phyloP scores from a whole-genome alignment of 257 asterid species.

The Jacaranda copaia region DNA sequence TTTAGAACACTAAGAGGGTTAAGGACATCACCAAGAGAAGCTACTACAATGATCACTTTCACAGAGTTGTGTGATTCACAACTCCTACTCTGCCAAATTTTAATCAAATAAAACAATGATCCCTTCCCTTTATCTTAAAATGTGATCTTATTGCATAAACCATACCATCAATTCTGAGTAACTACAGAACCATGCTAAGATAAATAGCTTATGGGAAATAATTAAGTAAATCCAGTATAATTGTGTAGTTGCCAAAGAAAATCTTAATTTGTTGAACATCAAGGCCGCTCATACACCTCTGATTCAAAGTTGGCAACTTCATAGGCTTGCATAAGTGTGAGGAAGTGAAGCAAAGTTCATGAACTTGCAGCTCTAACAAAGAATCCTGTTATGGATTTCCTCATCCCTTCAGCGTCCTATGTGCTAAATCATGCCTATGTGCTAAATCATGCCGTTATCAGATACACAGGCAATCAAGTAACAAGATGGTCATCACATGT shows the following conservation, averaged over 20 bases:
- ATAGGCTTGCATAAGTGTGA: too few species aligned
- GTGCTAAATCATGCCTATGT: neutral
- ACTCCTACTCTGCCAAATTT: neutral
- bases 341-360: too few species aligned
- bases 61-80: neutral
- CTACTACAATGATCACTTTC: neutral
- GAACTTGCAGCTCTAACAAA: too few species aligned
- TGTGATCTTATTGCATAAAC: neutral
- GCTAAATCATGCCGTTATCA: neutral
- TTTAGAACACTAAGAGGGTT: neutral
- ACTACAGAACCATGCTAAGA: neutral
- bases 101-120: neutral
- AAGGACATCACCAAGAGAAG: slow-evolving; percentile 6
- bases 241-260: too few species aligned
- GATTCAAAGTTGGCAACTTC: too few species aligned
- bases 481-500: too few species aligned
- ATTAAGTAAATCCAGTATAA: too few species aligned
- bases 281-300: too few species aligned
- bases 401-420: neutral
- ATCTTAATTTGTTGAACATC: too few species aligned
- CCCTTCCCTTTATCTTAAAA: neutral
- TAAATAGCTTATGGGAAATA: neutral
- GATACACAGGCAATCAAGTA: neutral
- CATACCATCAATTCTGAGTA: neutral
- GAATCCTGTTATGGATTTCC: neutral